phyloP scores from a whole-genome alignment of 257 asterid genomes.

The Haberlea rhodopensis region DNA sequence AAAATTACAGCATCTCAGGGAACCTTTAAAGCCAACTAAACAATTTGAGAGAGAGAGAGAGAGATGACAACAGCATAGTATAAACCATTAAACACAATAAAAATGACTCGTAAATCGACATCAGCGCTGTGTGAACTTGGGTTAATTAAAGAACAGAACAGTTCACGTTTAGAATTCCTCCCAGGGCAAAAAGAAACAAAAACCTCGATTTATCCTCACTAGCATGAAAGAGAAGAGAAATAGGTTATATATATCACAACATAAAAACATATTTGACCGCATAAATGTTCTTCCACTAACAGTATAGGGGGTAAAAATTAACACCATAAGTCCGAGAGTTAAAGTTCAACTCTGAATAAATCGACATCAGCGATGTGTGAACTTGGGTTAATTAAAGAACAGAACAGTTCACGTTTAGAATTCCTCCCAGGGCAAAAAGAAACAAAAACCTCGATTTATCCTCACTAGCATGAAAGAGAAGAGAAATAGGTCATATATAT shows the following conservation, averaged over 20 bases:
- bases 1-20: too few relatives aligned
- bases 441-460: neutral
- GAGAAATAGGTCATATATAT: neutral
- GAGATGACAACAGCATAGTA: too few relatives aligned
- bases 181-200: neutral
- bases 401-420: too few relatives aligned
- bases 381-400: too few relatives aligned
- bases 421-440: neutral
- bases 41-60: too few relatives aligned
- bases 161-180: neutral
- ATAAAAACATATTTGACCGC: neutral
- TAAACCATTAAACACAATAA: neutral
- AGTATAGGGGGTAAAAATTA: neutral
- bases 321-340: conserved; percentile 2
- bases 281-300: neutral
- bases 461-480: neutral
- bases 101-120: neutral
- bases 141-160: too few relatives aligned
- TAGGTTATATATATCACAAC: neutral
- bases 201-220: neutral
- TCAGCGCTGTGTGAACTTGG: too few relatives aligned
- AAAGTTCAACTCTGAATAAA: neutral
- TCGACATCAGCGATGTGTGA: too few relatives aligned
- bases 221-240: neutral
- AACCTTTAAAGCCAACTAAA: too few relatives aligned